Evolutionary conservation across 164 flowering plant species (phyloP), one percentile per base, ranked within the genome.

Genomic region (Dillenia turbinata): DNA sequence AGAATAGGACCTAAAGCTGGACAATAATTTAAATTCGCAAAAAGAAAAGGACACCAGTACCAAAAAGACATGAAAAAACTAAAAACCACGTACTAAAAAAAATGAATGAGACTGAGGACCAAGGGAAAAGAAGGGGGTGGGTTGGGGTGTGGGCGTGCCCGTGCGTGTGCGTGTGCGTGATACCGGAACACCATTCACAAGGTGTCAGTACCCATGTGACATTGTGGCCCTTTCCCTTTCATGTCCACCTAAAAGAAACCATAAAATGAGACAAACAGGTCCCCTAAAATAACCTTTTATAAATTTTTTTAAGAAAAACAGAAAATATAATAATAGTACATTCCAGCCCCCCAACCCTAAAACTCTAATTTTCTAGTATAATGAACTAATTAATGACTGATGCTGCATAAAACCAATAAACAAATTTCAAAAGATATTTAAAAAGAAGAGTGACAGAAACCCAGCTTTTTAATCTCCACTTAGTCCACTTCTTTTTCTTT

Each of bases 131-230:
- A 19, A 19, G 22, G 66, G 14, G 82, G 67, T 60, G 49, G 70
- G 52, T n/a, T n/a, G n/a, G n/a, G n/a, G n/a, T n/a, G n/a, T n/a
- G n/a, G n/a, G n/a, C n/a, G n/a, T n/a, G n/a, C n/a, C n/a, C n/a
- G n/a, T 69, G 71, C 66, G 69, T 54, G 56, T 24, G 26, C 6
- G 40, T 0, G 40, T 5, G 33, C 11, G 60, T 54, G 68, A 63
- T 66, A 43, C 52, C 65, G 67, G 40, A 33, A 33, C 58, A 58
- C 68, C 72, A 68, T 65, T 77, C 67, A 75, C 55, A 47, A 26
- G 12, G 15, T 79, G 82, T 81, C 80, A 76, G 80, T 62, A 73
- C 76, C 82, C 85, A 81, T 81, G 85, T 81, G 85, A 78, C 47
- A 48, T 9, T 71, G 71, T 76, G 83, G 78, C 76, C 83, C 79